Evolutionary conservation across 495 filamentous ascomycete genomes (phyloP), one percentile per base, ranked within the genome.

Genomic region (Pseudotulostoma volvatum): DNA sequence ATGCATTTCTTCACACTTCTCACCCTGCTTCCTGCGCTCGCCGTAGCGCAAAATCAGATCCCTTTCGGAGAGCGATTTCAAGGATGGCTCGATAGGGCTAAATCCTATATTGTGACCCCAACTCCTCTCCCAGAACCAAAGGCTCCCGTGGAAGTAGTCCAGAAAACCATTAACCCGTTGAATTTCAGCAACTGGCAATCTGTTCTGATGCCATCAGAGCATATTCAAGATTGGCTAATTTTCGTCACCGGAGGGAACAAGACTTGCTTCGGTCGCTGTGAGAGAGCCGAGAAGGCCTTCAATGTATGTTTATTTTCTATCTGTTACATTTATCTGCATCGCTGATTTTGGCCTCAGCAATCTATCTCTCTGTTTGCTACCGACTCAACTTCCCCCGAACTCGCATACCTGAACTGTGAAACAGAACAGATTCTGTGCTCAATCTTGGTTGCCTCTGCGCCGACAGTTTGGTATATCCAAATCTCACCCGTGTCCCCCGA

Each of bases 221-320:
- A 74, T 9, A 70, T 79, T 2, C 74, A 81, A 56, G 79, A 87
- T 55, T 93, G 80, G 82, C 73, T 79, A 62, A 63, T 93, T 42
- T 71, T 80, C 51, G 57, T 92, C 36, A 83, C 79, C 1, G 86
- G 86, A 36, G 76, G 81, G 31, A 92, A 93, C 61, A 84, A 79
- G 64, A 87, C 84, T 19, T 95, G 86, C 65, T 84, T 74, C 50
- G 84, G 66, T 39, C 55, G 65, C 42, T 80, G 74, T 53, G 64
- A 42, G 8, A 53, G 55, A 3, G 64, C 67, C 19, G 66, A 73
- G 14, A 61, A 60, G 45, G 65, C 66, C 0, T 77, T 71, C 59
- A 75, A 76, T 45, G 67, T 74, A 54, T 44, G 64, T 54, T 35
- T 18, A 18, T 30, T 31, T 23, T 9, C 18, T 28, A 33, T 40